phyloP scores from a whole-genome alignment of 768 basidiomycete species.

The Suillus placidus region DNA sequence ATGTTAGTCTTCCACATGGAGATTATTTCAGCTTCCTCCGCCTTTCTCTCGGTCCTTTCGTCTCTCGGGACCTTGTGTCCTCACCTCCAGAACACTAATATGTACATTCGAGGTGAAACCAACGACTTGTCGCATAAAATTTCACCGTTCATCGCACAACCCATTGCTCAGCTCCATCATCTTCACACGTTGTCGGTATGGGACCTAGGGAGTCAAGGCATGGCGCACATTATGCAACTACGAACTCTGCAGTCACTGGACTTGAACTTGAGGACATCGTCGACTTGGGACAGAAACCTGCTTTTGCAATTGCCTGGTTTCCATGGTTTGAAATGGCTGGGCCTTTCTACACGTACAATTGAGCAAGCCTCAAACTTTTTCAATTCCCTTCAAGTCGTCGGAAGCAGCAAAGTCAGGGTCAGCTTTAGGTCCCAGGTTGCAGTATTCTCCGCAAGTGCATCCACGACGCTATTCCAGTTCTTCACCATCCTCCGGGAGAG shows the following conservation, averaged over 20 bases:
- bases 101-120: not conserved
- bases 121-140: not conserved
- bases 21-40: not conserved
- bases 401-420: not conserved
- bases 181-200: not conserved
- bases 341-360: not conserved
- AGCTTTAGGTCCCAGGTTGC: no score
- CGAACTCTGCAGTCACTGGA: not conserved
- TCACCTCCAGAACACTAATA: not conserved
- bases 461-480: not conserved
- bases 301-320: not conserved
- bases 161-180: not conserved
- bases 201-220: not conserved
- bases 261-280: not conserved
- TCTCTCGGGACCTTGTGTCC: not conserved
- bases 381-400: not conserved
- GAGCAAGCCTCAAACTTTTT: not conserved
- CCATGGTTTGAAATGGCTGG: not conserved
- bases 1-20: not conserved
- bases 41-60: not conserved
- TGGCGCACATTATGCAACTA: not conserved
- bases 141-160: not conserved
- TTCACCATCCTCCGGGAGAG: not conserved
- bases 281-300: not conserved
- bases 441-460: no score